Base-by-base conservation (phyloP, 2,329 filamentous ascomycete genomes). In the Dothiorella sarmentorum region DNA sequence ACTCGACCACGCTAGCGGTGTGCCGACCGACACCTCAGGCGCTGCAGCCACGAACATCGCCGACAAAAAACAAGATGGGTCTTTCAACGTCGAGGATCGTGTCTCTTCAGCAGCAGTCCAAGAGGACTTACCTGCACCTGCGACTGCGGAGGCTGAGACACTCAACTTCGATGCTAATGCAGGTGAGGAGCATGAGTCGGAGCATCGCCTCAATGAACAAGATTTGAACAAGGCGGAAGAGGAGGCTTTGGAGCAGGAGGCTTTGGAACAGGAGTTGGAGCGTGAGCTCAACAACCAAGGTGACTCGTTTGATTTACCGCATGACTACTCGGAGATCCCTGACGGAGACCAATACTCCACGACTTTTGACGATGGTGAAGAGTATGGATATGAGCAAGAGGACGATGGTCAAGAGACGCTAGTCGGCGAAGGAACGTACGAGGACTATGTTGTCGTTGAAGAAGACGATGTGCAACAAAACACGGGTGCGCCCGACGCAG, bases 361-460 rank as follows among this genome's bases (percentile, higher is more conserved):
- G 26, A 38, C 37, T 11, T 52, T 26, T 37, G 47, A 55, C 20
- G 49, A 15, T 3, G 24, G 33, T 10, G 57, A 45, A 27, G 57
- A 53, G 20, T 44, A 44, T 15, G 38, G 26, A 31, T 29, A 45
- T 18, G 35, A 43, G 17, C 18, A 59, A 13, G 35, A 52, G 33
- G 33, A 27, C 7, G 31, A 51, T 33, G 44, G 24, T 10, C 42
- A 58, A 26, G 56, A 51, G 56, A 43, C 10, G 3, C 29, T 38
- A 27, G 31, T 29, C 20, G 26, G 35, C 18, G 53, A 29, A 13
- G 31, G 6, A 26, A 29, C 20, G 22, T 20, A 56, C 37, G 40
- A 56, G n/a, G 56, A 53, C 7, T 58, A 43, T 31, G 29, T 49
- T 20, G 60, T 49, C 15, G 47, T 56, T n/a, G 56, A 55, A 35